Evolutionary conservation across 352 stramenopile genomes (phyloP).

Genomic region (Globisporangium spinosum): DNA sequence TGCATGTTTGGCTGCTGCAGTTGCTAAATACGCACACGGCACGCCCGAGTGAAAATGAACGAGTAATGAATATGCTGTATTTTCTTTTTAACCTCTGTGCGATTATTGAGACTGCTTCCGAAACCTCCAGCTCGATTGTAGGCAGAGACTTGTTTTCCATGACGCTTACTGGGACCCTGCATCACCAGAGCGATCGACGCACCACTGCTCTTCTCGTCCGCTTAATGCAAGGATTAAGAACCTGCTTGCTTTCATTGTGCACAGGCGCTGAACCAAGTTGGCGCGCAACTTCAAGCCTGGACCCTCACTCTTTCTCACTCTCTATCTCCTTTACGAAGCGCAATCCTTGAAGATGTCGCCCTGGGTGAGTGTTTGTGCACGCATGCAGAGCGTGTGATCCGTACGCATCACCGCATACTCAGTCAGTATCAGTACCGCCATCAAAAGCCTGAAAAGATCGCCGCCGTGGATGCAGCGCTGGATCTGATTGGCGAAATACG

Average conservation of each 20-base stretch:
- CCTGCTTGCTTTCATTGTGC: neutral
- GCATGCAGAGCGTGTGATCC: neutral
- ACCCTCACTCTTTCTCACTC: neutral
- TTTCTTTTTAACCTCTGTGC: neutral
- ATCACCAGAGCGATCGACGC: neutral
- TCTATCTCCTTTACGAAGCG: neutral
- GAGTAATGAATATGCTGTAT: neutral
- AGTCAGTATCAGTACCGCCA: neutral
- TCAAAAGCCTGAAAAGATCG: neutral
- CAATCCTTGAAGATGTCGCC: neutral
- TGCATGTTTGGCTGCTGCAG: neutral
- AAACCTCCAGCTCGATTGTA: neutral
- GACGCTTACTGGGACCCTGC: neutral
- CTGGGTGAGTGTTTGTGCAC: neutral
- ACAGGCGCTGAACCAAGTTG: neutral
- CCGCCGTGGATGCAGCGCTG: neutral
- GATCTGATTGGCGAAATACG: conserved; percentile 10
- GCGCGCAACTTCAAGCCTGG: neutral
- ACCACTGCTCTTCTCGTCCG: neutral
- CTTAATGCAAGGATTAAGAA: neutral
- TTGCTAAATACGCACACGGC: neutral
- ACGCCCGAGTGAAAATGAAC: neutral
- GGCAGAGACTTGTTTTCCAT: neutral
- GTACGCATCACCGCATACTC: neutral
- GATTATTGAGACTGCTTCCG: neutral